Base-by-base conservation (phyloP, 2,329 filamentous ascomycete genomes). In the Chaetomiaceae sp. region DNA sequence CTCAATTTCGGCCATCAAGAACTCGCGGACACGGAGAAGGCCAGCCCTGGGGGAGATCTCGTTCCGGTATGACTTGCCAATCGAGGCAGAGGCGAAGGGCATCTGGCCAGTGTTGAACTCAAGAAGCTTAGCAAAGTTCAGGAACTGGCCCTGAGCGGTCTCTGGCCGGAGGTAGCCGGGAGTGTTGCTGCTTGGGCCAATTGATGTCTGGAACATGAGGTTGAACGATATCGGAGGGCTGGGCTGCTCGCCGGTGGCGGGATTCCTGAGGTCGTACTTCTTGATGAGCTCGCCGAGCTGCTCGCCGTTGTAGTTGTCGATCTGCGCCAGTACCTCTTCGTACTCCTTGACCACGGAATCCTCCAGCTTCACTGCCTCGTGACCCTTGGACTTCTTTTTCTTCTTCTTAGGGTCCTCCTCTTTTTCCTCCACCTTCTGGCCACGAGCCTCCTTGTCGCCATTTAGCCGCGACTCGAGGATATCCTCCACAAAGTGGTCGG, bases 1-100 rank as follows among this genome's bases (percentile, higher is more conserved):
- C 76, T 99, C 94, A 63, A 99, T 96, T 74, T 99, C 94, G 21
- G 92, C 94, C 94, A 99, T 97, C 64, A 96, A 74, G 75, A 99
- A 97, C 71, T 99, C 94, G 64, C 94, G 89, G 38, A 99, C 94
- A 63, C 94, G 87, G 54, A 99, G 75, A 36, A 99, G 84, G 73
- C 94, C 94, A 59, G 89, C 83, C 51, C 94, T 84, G 9, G 94
- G 94, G 0, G 94, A 96, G 63, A 99, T 96, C 69, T 99, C 94
- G 69, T 99, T 99, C 65, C 94, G 85, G 81, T 96, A 97, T 1
- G 92, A 96, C 74, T 96, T 96, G 72, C 94, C 94, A 68, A 99
- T 95, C 34, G 89, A 95, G 42, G 94, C 94, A 45, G 92, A 97
- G 13, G 94, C 94, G 67, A 99, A 97, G 23, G 94, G 94, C 88